Evolutionary conservation across 768 basidiomycete genomes (phyloP).

Genomic region (Rhizopogon rudus): DNA sequence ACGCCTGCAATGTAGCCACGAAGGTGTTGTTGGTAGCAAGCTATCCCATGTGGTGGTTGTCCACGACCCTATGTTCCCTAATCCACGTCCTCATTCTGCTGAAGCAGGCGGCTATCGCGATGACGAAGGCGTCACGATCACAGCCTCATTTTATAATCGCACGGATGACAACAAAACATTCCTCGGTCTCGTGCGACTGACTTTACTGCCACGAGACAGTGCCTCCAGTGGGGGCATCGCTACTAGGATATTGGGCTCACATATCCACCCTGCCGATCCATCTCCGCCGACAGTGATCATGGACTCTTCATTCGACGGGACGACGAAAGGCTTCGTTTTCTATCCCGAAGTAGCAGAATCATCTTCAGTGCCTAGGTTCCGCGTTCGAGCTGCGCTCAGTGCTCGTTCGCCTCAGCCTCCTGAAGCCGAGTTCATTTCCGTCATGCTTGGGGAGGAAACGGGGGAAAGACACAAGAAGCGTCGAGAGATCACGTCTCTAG

Average conservation of each 20-base stretch:
- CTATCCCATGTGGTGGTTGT: background rate
- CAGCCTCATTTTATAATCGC: background rate
- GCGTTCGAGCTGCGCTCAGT: background rate
- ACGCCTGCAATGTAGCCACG: background rate
- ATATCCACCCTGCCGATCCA: background rate
- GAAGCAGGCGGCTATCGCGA: background rate
- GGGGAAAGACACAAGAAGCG: slow-evolving; percentile 1
- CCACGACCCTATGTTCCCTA: slow-evolving; percentile 1
- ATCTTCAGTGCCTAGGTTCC: background rate
- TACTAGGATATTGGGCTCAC: background rate
- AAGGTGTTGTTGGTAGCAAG: background rate
- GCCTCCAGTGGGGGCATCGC: background rate
- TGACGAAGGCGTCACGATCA: background rate
- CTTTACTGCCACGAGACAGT: background rate
- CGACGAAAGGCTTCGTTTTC: slow-evolving; percentile 1
- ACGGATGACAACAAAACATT: slow-evolving; percentile 1
- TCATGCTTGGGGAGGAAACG: background rate
- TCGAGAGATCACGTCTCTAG: background rate
- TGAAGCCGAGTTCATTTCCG: slow-evolving; percentile 1
- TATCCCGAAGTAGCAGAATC: background rate
- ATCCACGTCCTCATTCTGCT: background rate
- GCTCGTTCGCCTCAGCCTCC: background rate
- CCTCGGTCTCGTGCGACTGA: background rate
- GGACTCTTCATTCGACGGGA: background rate
- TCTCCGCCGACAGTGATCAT: background rate